Percentiles rank a stretch among this genome's conserved stretches.
Evolutionary conservation across 805 yeast genomes (phyloP).

Genomic region (Kurtzmaniella fragi): DNA sequence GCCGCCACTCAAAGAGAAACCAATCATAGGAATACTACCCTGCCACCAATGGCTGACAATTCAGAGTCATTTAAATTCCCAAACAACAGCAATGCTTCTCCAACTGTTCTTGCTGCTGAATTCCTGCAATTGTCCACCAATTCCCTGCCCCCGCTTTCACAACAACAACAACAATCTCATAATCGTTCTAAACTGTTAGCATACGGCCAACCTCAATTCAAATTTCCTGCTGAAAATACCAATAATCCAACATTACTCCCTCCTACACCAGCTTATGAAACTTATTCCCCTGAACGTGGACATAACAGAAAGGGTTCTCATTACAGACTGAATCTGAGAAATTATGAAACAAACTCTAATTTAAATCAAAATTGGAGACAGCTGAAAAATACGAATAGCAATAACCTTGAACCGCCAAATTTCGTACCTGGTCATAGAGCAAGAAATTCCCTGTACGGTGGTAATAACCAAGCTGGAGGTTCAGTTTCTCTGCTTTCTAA

Average conservation of each 20-base stretch:
- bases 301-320: conserved; percentile 39
- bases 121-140: conserved; percentile 4
- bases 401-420: conserved; percentile 31
- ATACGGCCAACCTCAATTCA: conserved; percentile 44
- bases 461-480: conserved; percentile 32
- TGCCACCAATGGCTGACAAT: conserved; percentile 9
- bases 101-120: conserved; percentile 1
- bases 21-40: conserved; percentile 26
- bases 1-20: conserved; percentile 81
- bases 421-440: conserved; percentile 79
- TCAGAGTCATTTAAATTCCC: conserved; percentile 53
- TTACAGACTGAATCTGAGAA: conserved; percentile 34
- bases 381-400: conserved; percentile 4
- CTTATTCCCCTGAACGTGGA: conserved; percentile 33
- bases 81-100: conserved; percentile 11
- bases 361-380: conserved; percentile 63
- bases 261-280: conserved; percentile 49
- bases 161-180: conserved; percentile 15
- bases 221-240: conserved; percentile 55
- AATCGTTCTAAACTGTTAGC: conserved; percentile 37
- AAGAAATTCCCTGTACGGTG: conserved; percentile 60
- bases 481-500: conserved; percentile 48
- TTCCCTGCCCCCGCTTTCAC: conserved; percentile 10
- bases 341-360: conserved; percentile 31
- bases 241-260: conserved; percentile 32